Percentiles rank a stretch among this genome's conserved stretches.
Evolutionary conservation across 108 stramenopile species (phyloP).

Genomic region (Pseudonitzschia multiseries): DNA sequence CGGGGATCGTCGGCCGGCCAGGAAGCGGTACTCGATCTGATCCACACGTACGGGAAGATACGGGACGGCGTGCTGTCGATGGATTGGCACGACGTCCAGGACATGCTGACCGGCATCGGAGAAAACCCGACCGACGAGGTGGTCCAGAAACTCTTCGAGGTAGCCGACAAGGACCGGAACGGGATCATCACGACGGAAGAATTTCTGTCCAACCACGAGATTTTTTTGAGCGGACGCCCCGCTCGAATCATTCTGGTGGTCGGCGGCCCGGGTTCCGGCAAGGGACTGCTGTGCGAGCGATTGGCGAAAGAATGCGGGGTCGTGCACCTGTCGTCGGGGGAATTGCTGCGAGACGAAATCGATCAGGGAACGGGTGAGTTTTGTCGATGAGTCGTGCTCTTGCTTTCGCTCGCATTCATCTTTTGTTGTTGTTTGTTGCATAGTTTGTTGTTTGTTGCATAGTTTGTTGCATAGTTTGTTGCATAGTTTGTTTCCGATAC

Average conservation of each 20-base stretch:
- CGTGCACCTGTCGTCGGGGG: constrained; percentile 87
- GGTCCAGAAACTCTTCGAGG: constrained; percentile 48
- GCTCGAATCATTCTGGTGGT: constrained; percentile 86
- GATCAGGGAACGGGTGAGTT: constrained; percentile 49
- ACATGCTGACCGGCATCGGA: constrained; percentile 53
- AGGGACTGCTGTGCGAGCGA: constrained; percentile 76
- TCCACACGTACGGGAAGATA: constrained; percentile 54
- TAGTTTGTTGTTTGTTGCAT: too few species aligned
- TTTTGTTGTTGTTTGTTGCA: too few species aligned
- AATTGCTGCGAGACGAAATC: constrained; percentile 88
- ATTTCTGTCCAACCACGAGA: constrained; percentile 17
- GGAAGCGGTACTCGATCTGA: constrained; percentile 54
- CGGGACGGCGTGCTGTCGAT: constrained; percentile 34
- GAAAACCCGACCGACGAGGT: constrained; percentile 54
- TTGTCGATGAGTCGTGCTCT: too few species aligned
- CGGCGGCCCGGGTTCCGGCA: constrained; percentile 92
- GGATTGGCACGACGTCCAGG: constrained; percentile 62
- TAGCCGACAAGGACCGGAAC: constrained; percentile 45
- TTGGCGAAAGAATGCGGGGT: constrained; percentile 76
- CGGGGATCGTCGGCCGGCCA: constrained; percentile 14
- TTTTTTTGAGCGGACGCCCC: constrained; percentile 54
- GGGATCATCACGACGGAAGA: constrained; percentile 44
- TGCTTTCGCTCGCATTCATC: too few species aligned
- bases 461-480: too few species aligned
- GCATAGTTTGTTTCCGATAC: too few species aligned